Conservation (phyloP, 768 basidiomycete species). For the Hygrocybe punicea region DNA sequence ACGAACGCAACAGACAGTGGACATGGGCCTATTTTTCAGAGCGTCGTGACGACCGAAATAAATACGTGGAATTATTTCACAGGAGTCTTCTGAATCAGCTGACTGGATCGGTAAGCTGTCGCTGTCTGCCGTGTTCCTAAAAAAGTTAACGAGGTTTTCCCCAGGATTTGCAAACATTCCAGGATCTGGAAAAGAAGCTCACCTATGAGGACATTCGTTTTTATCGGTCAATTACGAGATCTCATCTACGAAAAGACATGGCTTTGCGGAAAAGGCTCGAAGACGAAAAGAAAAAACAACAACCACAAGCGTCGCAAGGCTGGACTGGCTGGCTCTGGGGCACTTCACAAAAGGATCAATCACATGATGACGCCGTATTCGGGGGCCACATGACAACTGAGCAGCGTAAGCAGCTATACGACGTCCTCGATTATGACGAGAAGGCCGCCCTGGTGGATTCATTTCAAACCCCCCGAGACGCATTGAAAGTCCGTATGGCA, state of each 20-base stretch:
- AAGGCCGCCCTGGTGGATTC: slow-evolving; percentile 67
- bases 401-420: slow-evolving; percentile 85
- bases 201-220: slow-evolving; percentile 95
- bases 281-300: slow-evolving; percentile 52
- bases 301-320: slow-evolving; percentile 48
- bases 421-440: slow-evolving; percentile 89
- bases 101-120: slow-evolving; percentile 48
- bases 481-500: slow-evolving; percentile 69
- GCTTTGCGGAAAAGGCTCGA: slow-evolving; percentile 68
- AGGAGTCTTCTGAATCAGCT: slow-evolving; percentile 59
- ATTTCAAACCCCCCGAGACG: slow-evolving; percentile 72
- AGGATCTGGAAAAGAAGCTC: slow-evolving; percentile 74
- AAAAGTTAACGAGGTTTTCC: not conserved
- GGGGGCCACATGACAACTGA: slow-evolving; percentile 78
- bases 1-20: slow-evolving; percentile 81
- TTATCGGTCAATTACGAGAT: slow-evolving; percentile 92
- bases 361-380: slow-evolving; percentile 54
- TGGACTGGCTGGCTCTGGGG: slow-evolving; percentile 86
- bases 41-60: slow-evolving; percentile 80
- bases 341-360: slow-evolving; percentile 36
- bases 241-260: slow-evolving; percentile 80
- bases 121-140: too few species aligned
- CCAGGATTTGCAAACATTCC: slow-evolving; percentile 54
- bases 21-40: slow-evolving; percentile 89
- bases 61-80: slow-evolving; percentile 83